Evolutionary conservation across 2,329 filamentous ascomycete species (phyloP), one percentile per base, ranked within the genome.

Genomic region (Colletotrichum neosansevieriae): DNA sequence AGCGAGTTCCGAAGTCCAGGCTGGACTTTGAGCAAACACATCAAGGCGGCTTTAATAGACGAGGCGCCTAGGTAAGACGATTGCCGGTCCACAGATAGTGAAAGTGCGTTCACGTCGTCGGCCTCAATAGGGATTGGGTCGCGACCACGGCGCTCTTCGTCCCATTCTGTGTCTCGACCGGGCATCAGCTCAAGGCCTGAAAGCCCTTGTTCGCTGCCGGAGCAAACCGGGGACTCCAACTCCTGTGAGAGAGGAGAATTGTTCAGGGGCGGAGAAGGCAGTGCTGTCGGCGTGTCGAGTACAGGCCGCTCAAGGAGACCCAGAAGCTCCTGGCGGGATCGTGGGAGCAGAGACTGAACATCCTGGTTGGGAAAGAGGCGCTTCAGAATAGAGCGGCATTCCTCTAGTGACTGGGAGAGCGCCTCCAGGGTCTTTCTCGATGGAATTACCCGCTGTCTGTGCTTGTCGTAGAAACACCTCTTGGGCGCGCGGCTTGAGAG

Each of bases 401-500:
- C 89, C 74, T 89, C 91, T 77, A 90, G 76, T 21, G 84, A 88
- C 63, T 90, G 89, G 50, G 89, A 90, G 19, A 90, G 78, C 44
- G 89, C 87, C 74, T 91, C 88, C 50, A 89, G 83, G 6, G 87
- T 88, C 91, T 93, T 94, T 78, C 91, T 87, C 9, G 92, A 94
- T 0, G 92, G 92, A 66, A 93, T 90, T 10, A 93, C 88, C 69
- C 91, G 84, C 77, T 93, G 91, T 15, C 92, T 86, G 71, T 94
- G 92, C 79, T 94, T 94, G 72, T 93, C 91, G 78, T 95, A 95
- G 74, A 91, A 90, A 76, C 93, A 95, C 62, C 89, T 85, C 77
- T 94, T 92, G 4, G 92, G 91, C 70, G 92, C 92, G 64, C 93
- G 89, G 76, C 93, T 94, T 78, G 92, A 94, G 66, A 92, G 86